These are phyloP conservation scores for Lipomyces orientalis DNA, from an alignment of 805 yeast genomes.

Conservation along the genomic window DNA sequence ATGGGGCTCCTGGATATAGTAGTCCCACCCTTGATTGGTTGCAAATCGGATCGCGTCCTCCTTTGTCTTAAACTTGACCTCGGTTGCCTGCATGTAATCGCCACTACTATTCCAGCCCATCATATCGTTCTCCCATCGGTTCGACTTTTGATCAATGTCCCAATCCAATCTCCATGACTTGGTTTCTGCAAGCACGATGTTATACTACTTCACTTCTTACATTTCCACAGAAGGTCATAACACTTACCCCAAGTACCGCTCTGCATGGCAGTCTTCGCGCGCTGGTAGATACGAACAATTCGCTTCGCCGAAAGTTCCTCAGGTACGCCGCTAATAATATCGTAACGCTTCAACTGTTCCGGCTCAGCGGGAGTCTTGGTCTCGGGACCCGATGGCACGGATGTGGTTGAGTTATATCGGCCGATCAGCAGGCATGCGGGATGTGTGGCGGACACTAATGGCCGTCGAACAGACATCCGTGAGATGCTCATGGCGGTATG, in stretches of 20 bases:
- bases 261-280: constrained; percentile 82
- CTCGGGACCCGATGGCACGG: constrained; percentile 18
- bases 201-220: not conserved
- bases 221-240: not conserved
- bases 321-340: constrained; percentile 79
- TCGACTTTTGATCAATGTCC: constrained; percentile 76
- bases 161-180: constrained; percentile 77
- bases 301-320: constrained; percentile 62
- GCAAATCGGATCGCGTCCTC: constrained; percentile 83
- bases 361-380: constrained; percentile 33
- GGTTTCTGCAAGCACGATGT: constrained; percentile 39
- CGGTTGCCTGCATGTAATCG: constrained; percentile 80
- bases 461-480: constrained; percentile 13
- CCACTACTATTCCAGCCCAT: constrained; percentile 83
- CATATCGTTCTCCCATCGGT: constrained; percentile 88
- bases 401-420: constrained; percentile 24
- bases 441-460: constrained; percentile 4
- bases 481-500: constrained; percentile 11
- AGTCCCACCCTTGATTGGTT: constrained; percentile 80
- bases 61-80: constrained; percentile 71
- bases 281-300: constrained; percentile 76
- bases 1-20: constrained; percentile 81
- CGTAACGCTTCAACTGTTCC: constrained; percentile 51
- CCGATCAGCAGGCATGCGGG: constrained; percentile 5
- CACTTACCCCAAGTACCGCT: constrained; percentile 55